Conservation (phyloP, 805 yeast genomes). For the Blastobotrys parvus region DNA sequence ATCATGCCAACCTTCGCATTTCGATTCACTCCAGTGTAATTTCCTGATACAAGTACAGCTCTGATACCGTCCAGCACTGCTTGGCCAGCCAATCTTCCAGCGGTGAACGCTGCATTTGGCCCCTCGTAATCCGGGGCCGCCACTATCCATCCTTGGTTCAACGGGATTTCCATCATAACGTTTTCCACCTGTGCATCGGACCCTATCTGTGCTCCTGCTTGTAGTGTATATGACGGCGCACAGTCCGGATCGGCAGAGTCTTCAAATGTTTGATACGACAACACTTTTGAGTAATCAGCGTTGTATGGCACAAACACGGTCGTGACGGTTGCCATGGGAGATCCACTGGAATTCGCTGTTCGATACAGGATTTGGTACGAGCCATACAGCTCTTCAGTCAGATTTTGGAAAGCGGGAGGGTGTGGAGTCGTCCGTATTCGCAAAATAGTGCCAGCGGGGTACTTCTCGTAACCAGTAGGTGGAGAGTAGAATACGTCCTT, state of each 20-base stretch:
- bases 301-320: conserved; percentile 15
- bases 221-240: conserved; percentile 21
- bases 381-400: conserved; percentile 1
- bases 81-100: conserved; percentile 22
- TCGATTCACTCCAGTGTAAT: conserved; percentile 28
- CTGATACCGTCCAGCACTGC: conserved; percentile 21
- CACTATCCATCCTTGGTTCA: conserved; percentile 17
- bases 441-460: conserved; percentile 1
- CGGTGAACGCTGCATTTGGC: conserved; percentile 21
- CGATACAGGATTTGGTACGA: conserved; percentile 22
- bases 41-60: conserved; percentile 15
- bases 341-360: conserved; percentile 21
- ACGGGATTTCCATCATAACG: conserved; percentile 10
- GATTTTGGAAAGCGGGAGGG: conserved; percentile 2
- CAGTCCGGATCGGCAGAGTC: conserved; percentile 18
- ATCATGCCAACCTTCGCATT: conserved; percentile 61
- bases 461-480: conserved; percentile 3
- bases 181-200: conserved; percentile 7
- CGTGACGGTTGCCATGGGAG: conserved; percentile 23
- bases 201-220: conserved; percentile 11
- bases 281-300: conserved; percentile 10
- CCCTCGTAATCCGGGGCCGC: conserved; percentile 26
- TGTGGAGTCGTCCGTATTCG: neutral
- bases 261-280: conserved; percentile 21
- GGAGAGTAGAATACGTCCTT: conserved; percentile 7